Conservation (phyloP, 495 filamentous ascomycete species). For the Neurospora sublineolata region DNA sequence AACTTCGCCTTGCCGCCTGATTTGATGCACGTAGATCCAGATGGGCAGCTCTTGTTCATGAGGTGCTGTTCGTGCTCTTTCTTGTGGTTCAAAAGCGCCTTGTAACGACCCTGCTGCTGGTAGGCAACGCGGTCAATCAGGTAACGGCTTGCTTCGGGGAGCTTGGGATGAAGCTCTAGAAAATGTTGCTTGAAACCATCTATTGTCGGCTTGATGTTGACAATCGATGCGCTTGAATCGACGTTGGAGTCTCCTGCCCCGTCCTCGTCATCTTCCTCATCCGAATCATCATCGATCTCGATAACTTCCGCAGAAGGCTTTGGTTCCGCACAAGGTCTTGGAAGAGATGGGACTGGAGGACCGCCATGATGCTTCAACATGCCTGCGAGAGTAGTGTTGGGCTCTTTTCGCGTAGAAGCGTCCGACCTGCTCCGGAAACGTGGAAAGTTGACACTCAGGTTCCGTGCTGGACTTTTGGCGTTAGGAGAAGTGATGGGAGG, state of each 20-base stretch:
- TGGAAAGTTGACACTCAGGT: conserved; percentile 34
- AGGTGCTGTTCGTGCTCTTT: conserved; percentile 57
- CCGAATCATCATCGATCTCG: conserved; percentile 22
- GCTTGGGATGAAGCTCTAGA: conserved; percentile 52
- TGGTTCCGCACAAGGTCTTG: conserved; percentile 24
- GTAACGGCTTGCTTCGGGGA: conserved; percentile 36
- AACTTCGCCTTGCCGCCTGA: conserved; percentile 45
- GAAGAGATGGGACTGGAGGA: conserved; percentile 44
- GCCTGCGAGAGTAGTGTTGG: conserved; percentile 21
- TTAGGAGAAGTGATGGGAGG: conserved; percentile 37
- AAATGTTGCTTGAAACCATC: conserved; percentile 73
- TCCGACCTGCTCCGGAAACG: conserved; percentile 71
- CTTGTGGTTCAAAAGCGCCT: conserved; percentile 59
- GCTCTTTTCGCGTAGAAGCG: conserved; percentile 12
- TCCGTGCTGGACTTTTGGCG: conserved; percentile 24
- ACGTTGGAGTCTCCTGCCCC: conserved; percentile 39
- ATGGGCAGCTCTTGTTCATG: conserved; percentile 42
- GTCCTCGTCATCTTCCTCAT: conserved; percentile 40
- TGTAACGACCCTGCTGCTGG: conserved; percentile 71
- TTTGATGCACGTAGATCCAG: conserved; percentile 49
- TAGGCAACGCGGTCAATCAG: conserved; percentile 74
- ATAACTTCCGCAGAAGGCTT: conserved; percentile 20
- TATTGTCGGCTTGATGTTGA: conserved; percentile 56
- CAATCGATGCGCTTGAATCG: conserved; percentile 32
- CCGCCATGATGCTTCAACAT: conserved; percentile 47